Conservation (phyloP, 164 flowering plant genomes). For the Saururus chinensis region DNA sequence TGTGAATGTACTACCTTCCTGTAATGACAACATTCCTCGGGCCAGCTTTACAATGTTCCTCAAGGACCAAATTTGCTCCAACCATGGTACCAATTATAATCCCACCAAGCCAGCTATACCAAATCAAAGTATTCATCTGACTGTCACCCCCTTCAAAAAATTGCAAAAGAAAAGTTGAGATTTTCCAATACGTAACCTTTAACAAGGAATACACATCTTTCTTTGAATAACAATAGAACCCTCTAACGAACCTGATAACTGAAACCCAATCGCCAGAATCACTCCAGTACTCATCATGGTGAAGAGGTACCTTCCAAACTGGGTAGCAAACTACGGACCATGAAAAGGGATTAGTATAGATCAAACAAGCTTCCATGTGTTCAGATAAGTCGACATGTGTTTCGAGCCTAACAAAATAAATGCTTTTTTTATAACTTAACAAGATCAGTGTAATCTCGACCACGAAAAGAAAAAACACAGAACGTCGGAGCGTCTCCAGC, state of each 20-base stretch:
- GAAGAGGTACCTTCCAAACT: conserved; percentile 75
- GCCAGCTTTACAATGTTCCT: conserved; percentile 79
- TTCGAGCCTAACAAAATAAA: too few species aligned
- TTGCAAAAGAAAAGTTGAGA: conserved; percentile 1
- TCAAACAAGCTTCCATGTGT: neutral
- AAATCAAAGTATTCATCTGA: conserved; percentile 68
- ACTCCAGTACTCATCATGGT: conserved; percentile 98
- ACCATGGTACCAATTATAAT: conserved; percentile 90
- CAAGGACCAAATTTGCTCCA: conserved; percentile 90
- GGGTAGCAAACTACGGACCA: conserved; percentile 40
- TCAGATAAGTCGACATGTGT: too few species aligned
- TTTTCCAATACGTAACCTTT: neutral
- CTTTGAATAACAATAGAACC: neutral
- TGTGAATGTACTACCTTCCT: conserved; percentile 54
- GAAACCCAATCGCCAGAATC: conserved; percentile 68
- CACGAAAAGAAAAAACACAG: too few species aligned
- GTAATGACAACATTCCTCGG: conserved; percentile 92
- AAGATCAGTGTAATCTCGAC: too few species aligned
- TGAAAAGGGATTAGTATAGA: neutral
- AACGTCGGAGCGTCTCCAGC: too few species aligned
- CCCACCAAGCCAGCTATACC: conserved; percentile 99
- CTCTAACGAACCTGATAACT: conserved; percentile 64
- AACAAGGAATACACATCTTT: neutral
- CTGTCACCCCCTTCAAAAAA: conserved; percentile 70
- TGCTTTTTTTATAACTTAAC: too few species aligned